phyloP scores from a whole-genome alignment of 1,284 basidiomycete species.

The Heimioporus retisporus region DNA sequence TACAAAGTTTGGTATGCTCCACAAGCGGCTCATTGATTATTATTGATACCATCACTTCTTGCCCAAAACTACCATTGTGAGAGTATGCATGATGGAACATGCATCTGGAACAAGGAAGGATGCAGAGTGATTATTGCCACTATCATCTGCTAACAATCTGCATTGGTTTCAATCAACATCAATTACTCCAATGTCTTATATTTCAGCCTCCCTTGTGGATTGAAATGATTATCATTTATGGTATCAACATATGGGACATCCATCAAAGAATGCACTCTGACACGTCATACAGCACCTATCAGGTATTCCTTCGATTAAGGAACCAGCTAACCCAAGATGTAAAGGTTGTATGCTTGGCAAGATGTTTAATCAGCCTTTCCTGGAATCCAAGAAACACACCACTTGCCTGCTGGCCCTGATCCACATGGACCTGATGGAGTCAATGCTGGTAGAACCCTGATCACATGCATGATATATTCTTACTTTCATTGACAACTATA shows the following conservation, averaged over 20 bases:
- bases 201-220: background rate
- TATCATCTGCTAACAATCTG: background rate
- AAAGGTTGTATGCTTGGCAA: too few relatives aligned
- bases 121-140: background rate
- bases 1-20: background rate
- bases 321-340: too few relatives aligned
- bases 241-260: too few relatives aligned
- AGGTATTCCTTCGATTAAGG: too few relatives aligned
- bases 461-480: too few relatives aligned
- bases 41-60: background rate
- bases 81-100: background rate
- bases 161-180: background rate
- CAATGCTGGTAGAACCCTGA: too few relatives aligned
- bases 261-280: too few relatives aligned
- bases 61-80: background rate
- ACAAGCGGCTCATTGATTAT: background rate
- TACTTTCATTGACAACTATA: too few relatives aligned
- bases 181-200: background rate
- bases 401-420: background rate
- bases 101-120: background rate
- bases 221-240: background rate
- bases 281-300: too few relatives aligned
- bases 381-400: background rate
- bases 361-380: background rate
- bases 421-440: too few relatives aligned